Evolutionary conservation across 116 monocot species (phyloP).

Genomic region (Cymodocea nodosa): DNA sequence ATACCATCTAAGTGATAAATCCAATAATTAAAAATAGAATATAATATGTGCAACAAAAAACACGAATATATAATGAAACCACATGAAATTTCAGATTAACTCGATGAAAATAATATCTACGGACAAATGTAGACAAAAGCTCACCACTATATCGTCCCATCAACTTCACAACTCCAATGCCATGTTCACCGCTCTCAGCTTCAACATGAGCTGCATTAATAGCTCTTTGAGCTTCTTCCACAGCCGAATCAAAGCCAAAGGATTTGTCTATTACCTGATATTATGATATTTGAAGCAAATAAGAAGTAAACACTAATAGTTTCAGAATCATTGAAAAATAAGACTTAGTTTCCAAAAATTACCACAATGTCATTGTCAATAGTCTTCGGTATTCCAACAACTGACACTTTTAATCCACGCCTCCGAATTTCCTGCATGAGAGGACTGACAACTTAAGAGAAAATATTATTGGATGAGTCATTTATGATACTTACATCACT

Average conservation of each 20-base stretch:
- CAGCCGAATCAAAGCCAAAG: conserved; percentile 97
- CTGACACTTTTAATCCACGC: conserved; percentile 48
- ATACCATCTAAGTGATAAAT: too few species aligned
- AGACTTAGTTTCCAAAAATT: background rate
- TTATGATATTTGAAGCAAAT: background rate
- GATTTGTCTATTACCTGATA: conserved; percentile 87
- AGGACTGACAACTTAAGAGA: background rate
- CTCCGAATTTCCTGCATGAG: conserved; percentile 38
- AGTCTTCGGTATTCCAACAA: conserved; percentile 65
- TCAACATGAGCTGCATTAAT: conserved; percentile 96
- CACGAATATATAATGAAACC: too few species aligned
- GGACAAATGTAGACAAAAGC: conserved; percentile 6
- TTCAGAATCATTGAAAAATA: background rate
- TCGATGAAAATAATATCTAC: background rate
- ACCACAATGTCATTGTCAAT: conserved; percentile 78
- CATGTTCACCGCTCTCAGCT: conserved; percentile 74
- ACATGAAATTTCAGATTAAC: background rate
- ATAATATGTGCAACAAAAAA: too few species aligned
- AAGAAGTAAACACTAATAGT: background rate
- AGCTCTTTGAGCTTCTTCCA: conserved; percentile 88
- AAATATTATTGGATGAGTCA: background rate
- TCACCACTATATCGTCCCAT: conserved; percentile 95
- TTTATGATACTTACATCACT: too few species aligned
- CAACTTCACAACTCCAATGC: conserved; percentile 81
- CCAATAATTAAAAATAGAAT: too few species aligned